Base-by-base conservation (phyloP, 768 basidiomycete genomes). In the Pisolithus sp. region DNA sequence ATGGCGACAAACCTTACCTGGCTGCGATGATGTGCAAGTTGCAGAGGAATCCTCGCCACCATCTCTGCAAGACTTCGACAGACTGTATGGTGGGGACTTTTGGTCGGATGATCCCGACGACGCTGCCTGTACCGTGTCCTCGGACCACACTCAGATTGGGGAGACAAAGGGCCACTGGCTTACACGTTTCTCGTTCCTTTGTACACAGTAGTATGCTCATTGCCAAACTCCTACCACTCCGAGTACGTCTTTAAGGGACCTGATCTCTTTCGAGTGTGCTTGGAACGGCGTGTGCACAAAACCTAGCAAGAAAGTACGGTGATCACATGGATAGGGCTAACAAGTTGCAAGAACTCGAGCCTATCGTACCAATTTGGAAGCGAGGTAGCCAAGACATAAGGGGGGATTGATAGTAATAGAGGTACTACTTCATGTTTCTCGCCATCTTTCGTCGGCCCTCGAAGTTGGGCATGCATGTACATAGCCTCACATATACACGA, bases 251-350 rank as follows among this genome's bases (percentile, higher is more conserved):
- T 46, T n/a, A 26, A 15, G 23, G 23, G n/a, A 46, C 42, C 70
- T 66, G 36, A 72, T 67, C 48, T 69, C 66, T 57, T 66, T 73
- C 43, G 71, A 73, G 31, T 81, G 74, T 52, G 86, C 65, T 57
- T 76, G 78, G 49, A 75, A 61, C 75, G 75, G 82, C 0, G 83
- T 85, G 81, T 84, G 9, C 60, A 87, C 53, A 86, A 63, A 34
- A 76, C 59, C 86, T 85, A 89, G 5, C 82, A 78, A 44, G 61
- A 64, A 15, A 76, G 57, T 9, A 86, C 74, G 31, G 82, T 59
- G 2, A 57, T 46, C 17, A 55, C 70, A 41, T 31, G 4, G 30
- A 31, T 31, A 10, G 12, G 30, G 30, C 30, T 31, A 31, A 12
- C 30, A 31, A 31, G 30, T 31, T 31, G 30, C 8, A 31, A 9